Percentiles rank a stretch among this genome's conserved stretches.
These are phyloP conservation scores for Triangularia verruculosa DNA, from an alignment of 2,329 filamentous ascomycete species.

Conservation along the genomic window DNA sequence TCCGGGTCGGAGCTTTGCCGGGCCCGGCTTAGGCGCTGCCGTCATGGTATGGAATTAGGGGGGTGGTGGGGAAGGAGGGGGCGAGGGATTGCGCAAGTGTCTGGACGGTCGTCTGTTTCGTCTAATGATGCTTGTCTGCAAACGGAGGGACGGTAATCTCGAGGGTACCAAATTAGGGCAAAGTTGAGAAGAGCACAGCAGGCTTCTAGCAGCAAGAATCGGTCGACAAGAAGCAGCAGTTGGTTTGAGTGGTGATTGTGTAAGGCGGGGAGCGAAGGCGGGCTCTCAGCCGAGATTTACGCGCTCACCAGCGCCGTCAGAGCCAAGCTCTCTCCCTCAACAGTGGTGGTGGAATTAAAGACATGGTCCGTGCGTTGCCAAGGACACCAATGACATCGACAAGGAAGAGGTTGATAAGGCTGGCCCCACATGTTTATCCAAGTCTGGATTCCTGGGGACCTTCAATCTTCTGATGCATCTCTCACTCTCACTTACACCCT, in stretches of 20 bases:
- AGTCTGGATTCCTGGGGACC: neutral
- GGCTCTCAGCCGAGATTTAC: constrained; percentile 21
- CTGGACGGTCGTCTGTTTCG: neutral
- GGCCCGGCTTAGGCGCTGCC: constrained; percentile 80
- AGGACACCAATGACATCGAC: neutral
- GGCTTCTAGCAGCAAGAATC: neutral
- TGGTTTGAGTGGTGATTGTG: neutral
- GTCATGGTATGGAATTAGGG: constrained; percentile 35
- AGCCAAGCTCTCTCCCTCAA: neutral
- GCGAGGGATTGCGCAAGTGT: neutral
- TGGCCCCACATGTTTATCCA: neutral
- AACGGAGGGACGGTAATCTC: neutral
- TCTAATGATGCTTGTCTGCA: neutral
- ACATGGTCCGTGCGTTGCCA: neutral
- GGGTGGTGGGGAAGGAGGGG: neutral
- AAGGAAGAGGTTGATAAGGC: neutral
- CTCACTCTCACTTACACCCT: neutral
- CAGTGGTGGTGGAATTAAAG: neutral
- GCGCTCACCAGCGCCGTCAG: constrained; percentile 11
- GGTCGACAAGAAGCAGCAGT: neutral
- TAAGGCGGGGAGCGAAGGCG: neutral
- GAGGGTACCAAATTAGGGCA: neutral
- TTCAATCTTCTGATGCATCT: neutral
- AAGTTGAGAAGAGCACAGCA: neutral
- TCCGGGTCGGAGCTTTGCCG: constrained; percentile 77